These are phyloP conservation scores for Tylopilus cervinicoccineus DNA, from an alignment of 768 basidiomycete species.

Conservation along the genomic window DNA sequence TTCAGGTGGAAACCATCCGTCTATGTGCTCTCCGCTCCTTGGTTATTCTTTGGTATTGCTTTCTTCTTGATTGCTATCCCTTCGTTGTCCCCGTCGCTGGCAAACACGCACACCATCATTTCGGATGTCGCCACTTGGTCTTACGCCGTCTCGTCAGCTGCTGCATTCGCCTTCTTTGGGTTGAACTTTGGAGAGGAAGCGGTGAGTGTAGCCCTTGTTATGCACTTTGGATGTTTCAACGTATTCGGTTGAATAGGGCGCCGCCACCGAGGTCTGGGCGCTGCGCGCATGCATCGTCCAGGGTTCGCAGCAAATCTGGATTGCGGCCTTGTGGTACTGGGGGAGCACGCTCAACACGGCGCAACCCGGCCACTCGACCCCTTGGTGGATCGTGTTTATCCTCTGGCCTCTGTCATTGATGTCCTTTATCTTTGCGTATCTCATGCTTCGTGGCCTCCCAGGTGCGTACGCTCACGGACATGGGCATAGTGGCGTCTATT, in stretches of 20 bases:
- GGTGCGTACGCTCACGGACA: conserved; percentile 40
- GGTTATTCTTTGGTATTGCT: conserved; percentile 87
- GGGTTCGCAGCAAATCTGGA: conserved; percentile 94
- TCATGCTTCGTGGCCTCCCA: conserved; percentile 84
- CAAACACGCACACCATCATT: conserved; percentile 59
- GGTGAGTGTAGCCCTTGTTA: conserved; percentile 37
- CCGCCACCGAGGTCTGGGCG: conserved; percentile 93
- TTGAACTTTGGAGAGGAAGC: conserved; percentile 98
- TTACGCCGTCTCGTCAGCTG: conserved; percentile 90
- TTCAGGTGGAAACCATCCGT: conserved; percentile 88
- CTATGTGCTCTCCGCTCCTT: conserved; percentile 81
- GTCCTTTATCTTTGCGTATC: conserved; percentile 73
- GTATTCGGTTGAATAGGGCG: conserved; percentile 49
- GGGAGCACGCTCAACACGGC: conserved; percentile 71
- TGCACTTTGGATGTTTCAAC: conserved; percentile 5
- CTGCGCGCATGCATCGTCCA: conserved; percentile 89
- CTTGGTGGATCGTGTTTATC: conserved; percentile 82
- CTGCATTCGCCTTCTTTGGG: conserved; percentile 91
- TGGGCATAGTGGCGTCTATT: neutral
- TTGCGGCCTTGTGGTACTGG: conserved; percentile 96
- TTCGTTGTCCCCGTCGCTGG: conserved; percentile 59
- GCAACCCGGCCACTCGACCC: conserved; percentile 50
- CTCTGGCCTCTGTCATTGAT: conserved; percentile 79
- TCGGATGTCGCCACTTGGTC: conserved; percentile 83
- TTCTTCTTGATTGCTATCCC: conserved; percentile 92